Base-by-base conservation (phyloP, 2,329 filamentous ascomycete genomes). In the Ramularia endophylla region DNA sequence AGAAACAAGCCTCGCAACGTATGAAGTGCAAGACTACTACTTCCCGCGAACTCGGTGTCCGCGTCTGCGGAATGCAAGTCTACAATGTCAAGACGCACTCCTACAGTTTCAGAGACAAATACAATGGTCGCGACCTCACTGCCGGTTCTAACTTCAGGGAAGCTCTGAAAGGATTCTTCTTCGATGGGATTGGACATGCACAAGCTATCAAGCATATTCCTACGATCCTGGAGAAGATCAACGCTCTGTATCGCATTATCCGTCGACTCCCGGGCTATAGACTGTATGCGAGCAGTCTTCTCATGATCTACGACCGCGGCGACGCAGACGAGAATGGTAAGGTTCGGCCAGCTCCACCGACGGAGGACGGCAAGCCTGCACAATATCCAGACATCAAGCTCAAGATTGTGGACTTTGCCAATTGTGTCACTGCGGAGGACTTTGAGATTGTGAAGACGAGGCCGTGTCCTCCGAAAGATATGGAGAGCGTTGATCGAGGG, bases 381-480 rank as follows among this genome's bases (percentile, higher is more conserved):
- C 48, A 52, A 29, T 58, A 59, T 40, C 43, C 43, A 7, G 54
- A 60, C 51, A 89, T 94, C 59, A 86, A 95, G 63, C 81, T 98
- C 67, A 95, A 95, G 66, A 94, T 98, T 63, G 90, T 95, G 43
- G 92, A 98, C 65, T 98, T 98, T 68, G 92, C 92, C 50, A 98
- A 98, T 62, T 95, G 90, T 58, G 82, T 97, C 27, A 97, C 89
- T 1, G 85, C 87, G 3, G 84, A 92, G 51, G 88, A 95, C 56
- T 66, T 80, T 8, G 72, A 78, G 44, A 66, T 53, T 19, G 42
- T 57, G 16, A 22, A 44, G 9, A 34, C 42, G 15, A 58, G 57
- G 29, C 67, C 71, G 13, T 95, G 90, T 54, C 92, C 92, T 11
- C 92, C 92, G 4, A 75, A 79, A 44, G 79, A 94, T 58, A 86